Conservation (phyloP, 2,329 filamentous ascomycete species). For the Ambrosiella xylebori region DNA sequence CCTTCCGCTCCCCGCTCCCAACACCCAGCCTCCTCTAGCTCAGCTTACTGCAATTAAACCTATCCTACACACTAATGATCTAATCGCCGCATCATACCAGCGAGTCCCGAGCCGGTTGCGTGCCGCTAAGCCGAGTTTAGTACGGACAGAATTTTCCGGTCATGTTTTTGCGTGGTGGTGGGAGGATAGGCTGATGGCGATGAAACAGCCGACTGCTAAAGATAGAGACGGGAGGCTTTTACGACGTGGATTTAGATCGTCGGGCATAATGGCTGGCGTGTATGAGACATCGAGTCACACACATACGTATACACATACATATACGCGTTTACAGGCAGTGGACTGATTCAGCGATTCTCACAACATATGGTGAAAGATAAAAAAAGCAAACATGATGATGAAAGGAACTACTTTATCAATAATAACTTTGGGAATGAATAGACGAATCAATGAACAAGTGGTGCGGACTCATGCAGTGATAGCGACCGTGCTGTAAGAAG, state of each 20-base stretch:
- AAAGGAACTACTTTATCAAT: too few species aligned
- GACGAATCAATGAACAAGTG: neutral
- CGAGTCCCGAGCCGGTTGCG: neutral
- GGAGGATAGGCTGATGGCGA: neutral
- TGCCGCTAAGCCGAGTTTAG: neutral
- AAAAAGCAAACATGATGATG: too few species aligned
- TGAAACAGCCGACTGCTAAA: neutral
- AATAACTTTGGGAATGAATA: neutral
- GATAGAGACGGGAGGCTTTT: neutral
- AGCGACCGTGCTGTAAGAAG: neutral
- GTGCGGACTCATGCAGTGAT: neutral
- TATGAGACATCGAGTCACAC: too few species aligned
- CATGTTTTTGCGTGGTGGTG: neutral
- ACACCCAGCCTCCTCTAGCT: too few species aligned
- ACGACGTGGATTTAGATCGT: neutral
- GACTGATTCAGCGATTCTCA: too few species aligned
- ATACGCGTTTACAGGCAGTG: too few species aligned
- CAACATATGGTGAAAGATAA: too few species aligned
- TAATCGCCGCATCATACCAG: neutral
- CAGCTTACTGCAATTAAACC: neutral
- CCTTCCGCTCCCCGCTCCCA: too few species aligned
- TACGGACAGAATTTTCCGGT: neutral
- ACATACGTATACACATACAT: too few species aligned
- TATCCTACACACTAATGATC: neutral
- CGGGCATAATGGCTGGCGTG: too few species aligned